Percentiles rank a stretch among this genome's conserved stretches.
Conservation (phyloP, 169 alveolate genomes). For the Plasmodium vinckei region DNA sequence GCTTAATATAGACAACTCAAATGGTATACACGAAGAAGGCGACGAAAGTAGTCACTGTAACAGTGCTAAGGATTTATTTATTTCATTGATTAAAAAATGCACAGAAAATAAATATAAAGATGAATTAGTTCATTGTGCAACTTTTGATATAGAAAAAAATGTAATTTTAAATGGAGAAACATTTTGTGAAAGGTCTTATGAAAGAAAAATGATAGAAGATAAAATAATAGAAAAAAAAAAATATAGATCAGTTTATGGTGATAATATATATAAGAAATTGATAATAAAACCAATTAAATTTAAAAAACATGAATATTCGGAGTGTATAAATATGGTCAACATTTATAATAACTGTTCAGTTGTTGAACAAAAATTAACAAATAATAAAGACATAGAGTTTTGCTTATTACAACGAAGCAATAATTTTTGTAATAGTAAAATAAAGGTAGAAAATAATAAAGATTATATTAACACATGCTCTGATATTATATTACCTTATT, state of each 20-base stretch:
- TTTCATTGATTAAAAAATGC: constrained; percentile 11
- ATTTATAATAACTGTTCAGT: constrained; percentile 46
- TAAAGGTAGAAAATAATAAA: constrained; percentile 19
- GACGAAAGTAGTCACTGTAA: not conserved
- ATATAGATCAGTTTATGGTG: constrained; percentile 19
- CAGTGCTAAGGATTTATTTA: constrained; percentile 15
- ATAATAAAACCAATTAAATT: constrained; percentile 32
- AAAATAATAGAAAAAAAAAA: not conserved
- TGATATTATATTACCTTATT: constrained; percentile 56
- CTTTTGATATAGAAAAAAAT: constrained; percentile 36
- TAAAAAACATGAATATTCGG: constrained; percentile 19
- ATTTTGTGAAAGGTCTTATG: constrained; percentile 56
- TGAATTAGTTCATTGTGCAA: constrained; percentile 37
- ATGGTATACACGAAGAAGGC: not conserved
- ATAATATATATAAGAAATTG: constrained; percentile 13
- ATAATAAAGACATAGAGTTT: not conserved
- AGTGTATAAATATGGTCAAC: constrained; percentile 50
- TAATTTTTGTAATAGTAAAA: constrained; percentile 21
- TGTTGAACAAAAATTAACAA: constrained; percentile 19
- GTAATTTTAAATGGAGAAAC: constrained; percentile 27
- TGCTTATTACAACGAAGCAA: constrained; percentile 24
- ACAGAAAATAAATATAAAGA: constrained; percentile 1
- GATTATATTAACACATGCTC: constrained; percentile 57
- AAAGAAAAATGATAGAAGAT: constrained; percentile 28
- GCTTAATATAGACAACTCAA: not conserved